A percentile compares a stretch with the other conserved stretches of the same genome.
Evolutionary conservation across 2,329 filamentous ascomycete species (phyloP).

Genomic region (Colletotrichum sp.): DNA sequence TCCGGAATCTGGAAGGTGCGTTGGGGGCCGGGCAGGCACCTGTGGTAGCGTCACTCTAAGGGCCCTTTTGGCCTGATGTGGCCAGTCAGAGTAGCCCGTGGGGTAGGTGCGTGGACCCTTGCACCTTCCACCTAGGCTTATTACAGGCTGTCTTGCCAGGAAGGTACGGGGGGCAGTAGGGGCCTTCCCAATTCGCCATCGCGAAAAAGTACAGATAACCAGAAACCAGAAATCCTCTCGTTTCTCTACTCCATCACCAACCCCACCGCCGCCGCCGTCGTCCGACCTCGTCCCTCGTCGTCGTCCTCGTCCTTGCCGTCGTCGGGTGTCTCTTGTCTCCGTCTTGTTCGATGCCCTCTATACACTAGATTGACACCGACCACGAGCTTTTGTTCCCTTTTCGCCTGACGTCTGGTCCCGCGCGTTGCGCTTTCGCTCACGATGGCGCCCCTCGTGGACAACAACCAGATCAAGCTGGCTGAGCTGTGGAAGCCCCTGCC

Average conservation of each 20-base stretch:
- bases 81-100: neutral
- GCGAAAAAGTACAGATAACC: slow-evolving; percentile 20
- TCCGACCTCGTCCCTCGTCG: neutral
- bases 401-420: neutral
- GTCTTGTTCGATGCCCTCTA: neutral
- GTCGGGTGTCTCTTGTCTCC: neutral
- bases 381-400: neutral
- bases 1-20: neutral
- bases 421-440: slow-evolving; percentile 12
- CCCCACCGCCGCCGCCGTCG: neutral
- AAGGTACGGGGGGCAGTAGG: neutral
- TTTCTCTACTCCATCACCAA: neutral
- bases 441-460: slow-evolving; percentile 88
- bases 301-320: neutral
- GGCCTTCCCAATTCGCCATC: slow-evolving; percentile 12
- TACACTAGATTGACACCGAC: neutral
- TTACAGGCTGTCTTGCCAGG: no score
- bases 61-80: neutral
- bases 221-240: neutral
- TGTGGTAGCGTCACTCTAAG: neutral
- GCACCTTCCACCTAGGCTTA: neutral
- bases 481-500: slow-evolving; percentile 88
- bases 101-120: neutral
- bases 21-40: neutral
- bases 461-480: slow-evolving; percentile 85